Base-by-base conservation (phyloP, 1,284 basidiomycete genomes). In the Apiotrichum montevideense region DNA sequence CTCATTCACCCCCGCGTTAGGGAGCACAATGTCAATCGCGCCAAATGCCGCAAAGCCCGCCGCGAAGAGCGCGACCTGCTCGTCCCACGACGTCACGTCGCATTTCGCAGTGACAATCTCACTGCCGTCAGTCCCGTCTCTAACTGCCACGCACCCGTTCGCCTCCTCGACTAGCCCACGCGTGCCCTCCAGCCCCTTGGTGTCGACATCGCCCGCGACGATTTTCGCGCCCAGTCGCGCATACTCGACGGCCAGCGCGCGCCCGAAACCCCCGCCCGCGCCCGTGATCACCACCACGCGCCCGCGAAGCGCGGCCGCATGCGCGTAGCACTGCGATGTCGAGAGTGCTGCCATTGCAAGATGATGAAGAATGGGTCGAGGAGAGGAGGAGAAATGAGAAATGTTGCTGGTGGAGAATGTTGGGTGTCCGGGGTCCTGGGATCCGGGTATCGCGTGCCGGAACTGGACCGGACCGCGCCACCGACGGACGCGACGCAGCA, bases 251-350 rank as follows among this genome's bases (percentile, higher is more conserved):
- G 43, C n/a, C 15, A 40, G 15, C 11, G n/a, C 51, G 43, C 51
- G 51, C 29, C 51, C 51, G 13, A 52, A 52, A 6, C 51, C 51
- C 7, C 35, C 37, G 7, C 51, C 51, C 14, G 43, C 51, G 35
- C 51, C 51, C 2, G 51, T 52, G 44, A 52, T 45, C n/a, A 52
- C 35, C 7, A 46, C 32, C 21, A 40, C 32, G 21, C 51, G 51
- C 3, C 44, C 51, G 7, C n/a, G n/a, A 44, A 52, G 35, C 32
- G 85, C 83, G 3, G 10, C 33, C 4, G 44, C 51, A 29, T 52
- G 21, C 5, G 43, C 51, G 44, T 46, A 52, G 51, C 43, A 53
- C 40, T 53, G 14, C 11, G 21, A 8, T 11, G 14, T 46, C 9
- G 46, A 32, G 35, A 52, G 29, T 2, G 35, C n/a, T 13, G 51